Evolutionary conservation across 495 filamentous ascomycete genomes (phyloP).

Genomic region (Penicillium crystallinum): DNA sequence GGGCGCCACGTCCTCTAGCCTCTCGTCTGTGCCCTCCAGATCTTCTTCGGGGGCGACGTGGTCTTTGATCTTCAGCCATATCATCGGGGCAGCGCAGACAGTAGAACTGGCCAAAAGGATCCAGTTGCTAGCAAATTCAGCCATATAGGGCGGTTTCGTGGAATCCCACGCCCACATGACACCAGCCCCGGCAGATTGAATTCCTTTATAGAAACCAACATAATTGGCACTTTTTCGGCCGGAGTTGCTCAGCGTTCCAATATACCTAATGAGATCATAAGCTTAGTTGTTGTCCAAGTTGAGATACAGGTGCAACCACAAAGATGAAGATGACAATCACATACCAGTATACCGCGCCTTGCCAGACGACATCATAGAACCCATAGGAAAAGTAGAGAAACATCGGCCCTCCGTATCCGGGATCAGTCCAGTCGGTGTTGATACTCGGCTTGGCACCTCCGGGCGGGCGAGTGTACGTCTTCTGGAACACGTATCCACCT

Average conservation of each 20-base stretch:
- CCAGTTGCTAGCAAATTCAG: slow-evolving; percentile 48
- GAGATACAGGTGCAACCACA: neutral
- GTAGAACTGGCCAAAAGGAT: slow-evolving; percentile 57
- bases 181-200: slow-evolving; percentile 77
- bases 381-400: slow-evolving; percentile 49
- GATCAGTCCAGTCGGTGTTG: slow-evolving; percentile 29
- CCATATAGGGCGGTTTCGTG: slow-evolving; percentile 51
- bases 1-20: neutral
- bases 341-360: slow-evolving; percentile 72
- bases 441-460: slow-evolving; percentile 4
- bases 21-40: slow-evolving; percentile 25
- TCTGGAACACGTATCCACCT: slow-evolving; percentile 43
- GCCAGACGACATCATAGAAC: slow-evolving; percentile 46
- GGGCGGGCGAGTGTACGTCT: slow-evolving; percentile 30
- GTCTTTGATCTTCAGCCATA: slow-evolving; percentile 65
- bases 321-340: neutral
- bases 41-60: slow-evolving; percentile 62
- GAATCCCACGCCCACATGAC: slow-evolving; percentile 69
- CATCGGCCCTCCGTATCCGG: slow-evolving; percentile 39
- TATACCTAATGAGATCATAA: slow-evolving; percentile 49
- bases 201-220: slow-evolving; percentile 83
- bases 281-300: neutral
- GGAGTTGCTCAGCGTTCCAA: slow-evolving; percentile 82
- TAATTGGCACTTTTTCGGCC: slow-evolving; percentile 81
- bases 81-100: slow-evolving; percentile 62